These are phyloP conservation scores for Prillingera fragicola DNA, from an alignment of 1,284 basidiomycete species.

Conservation along the genomic window DNA sequence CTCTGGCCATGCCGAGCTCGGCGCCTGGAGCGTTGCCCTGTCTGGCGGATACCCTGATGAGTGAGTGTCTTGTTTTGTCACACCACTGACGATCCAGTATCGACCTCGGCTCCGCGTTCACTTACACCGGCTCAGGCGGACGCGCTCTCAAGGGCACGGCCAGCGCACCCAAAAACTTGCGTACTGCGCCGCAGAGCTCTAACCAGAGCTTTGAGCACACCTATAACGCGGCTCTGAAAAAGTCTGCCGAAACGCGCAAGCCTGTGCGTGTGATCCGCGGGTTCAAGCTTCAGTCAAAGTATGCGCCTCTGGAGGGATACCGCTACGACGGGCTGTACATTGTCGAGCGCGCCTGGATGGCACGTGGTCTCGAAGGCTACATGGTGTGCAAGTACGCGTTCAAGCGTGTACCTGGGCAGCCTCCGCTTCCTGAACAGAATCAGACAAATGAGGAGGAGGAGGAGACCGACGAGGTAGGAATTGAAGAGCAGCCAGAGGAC, in stretches of 20 bases:
- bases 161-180: conserved; percentile 44
- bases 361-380: conserved; percentile 31
- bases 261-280: conserved; percentile 51
- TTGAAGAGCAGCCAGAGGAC: background rate
- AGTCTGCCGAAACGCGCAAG: conserved; percentile 39
- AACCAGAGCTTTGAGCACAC: conserved; percentile 46
- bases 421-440: conserved; percentile 21
- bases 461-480: background rate
- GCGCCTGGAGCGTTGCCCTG: conserved; percentile 47
- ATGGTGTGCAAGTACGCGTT: conserved; percentile 40
- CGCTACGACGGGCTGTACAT: conserved; percentile 50
- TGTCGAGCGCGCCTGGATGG: conserved; percentile 42
- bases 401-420: conserved; percentile 31
- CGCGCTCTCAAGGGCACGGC: conserved; percentile 44
- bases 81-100: conserved; percentile 16
- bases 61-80: conserved; percentile 12
- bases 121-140: conserved; percentile 38
- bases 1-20: conserved; percentile 31
- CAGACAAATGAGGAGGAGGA: conserved; percentile 5
- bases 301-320: conserved; percentile 39
- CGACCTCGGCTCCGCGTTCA: conserved; percentile 40
- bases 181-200: conserved; percentile 48
- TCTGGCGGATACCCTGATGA: conserved; percentile 47
- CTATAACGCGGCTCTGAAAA: conserved; percentile 44
- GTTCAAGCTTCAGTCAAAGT: conserved; percentile 43